Conservation (phyloP, 106 monocot species). For the Chionographis japonica region DNA sequence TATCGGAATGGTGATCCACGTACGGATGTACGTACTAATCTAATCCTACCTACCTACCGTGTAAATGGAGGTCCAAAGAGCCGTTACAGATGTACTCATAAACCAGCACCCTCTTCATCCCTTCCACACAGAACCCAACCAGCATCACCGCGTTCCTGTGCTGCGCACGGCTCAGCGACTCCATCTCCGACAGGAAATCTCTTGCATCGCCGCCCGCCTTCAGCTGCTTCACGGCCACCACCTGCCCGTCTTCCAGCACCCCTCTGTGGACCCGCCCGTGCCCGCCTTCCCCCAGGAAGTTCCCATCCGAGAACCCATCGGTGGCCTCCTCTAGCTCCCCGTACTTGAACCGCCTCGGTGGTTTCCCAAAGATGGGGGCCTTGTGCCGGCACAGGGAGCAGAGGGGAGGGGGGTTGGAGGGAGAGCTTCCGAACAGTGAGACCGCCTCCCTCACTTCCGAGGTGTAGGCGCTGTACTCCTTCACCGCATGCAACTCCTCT, state of each 20-base stretch:
- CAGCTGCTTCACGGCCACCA: slow-evolving; percentile 56
- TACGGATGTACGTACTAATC: too few species aligned
- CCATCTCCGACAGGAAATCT: slow-evolving; percentile 51
- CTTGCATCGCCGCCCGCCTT: slow-evolving; percentile 4
- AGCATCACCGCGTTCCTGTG: slow-evolving; percentile 64
- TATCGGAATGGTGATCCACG: too few species aligned
- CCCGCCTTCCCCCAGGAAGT: slow-evolving; percentile 45
- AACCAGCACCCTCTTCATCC: slow-evolving; percentile 27
- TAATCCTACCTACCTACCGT: slow-evolving; percentile 20
- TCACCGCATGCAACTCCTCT: too few species aligned
- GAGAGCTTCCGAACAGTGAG: slow-evolving; percentile 16
- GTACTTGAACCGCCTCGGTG: slow-evolving; percentile 44
- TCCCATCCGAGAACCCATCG: slow-evolving; percentile 30
- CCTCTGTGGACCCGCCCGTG: slow-evolving; percentile 46
- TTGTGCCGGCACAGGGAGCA: slow-evolving; percentile 60
- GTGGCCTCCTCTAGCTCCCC: slow-evolving; percentile 49
- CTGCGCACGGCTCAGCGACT: slow-evolving; percentile 58
- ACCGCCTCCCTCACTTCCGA: slow-evolving; percentile 12
- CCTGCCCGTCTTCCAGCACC: slow-evolving; percentile 34
- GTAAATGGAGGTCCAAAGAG: slow-evolving; percentile 41
- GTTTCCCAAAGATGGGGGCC: slow-evolving; percentile 51
- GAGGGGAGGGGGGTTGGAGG: slow-evolving; percentile 41
- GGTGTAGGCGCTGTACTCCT: neutral
- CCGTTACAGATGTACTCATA: slow-evolving; percentile 63
- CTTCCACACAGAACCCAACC: slow-evolving; percentile 47